A percentile compares a stretch with the other conserved stretches of the same genome.
phyloP scores from a whole-genome alignment of 1,139 yeast species.

The Debaryomycetaceae sp. region DNA sequence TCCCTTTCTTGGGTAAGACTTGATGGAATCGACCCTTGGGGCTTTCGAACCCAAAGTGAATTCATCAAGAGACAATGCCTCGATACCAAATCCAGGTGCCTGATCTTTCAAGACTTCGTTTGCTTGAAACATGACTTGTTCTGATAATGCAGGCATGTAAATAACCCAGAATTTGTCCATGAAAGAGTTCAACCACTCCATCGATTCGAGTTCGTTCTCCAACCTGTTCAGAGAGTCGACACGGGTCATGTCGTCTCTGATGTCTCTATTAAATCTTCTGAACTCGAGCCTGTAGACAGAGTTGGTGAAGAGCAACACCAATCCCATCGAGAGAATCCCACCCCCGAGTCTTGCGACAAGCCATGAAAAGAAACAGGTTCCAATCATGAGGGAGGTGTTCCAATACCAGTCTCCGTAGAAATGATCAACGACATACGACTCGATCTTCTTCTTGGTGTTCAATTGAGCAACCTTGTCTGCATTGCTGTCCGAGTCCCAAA shows the following conservation, averaged over 20 bases:
- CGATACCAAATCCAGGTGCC: conserved; percentile 82
- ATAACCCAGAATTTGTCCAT: conserved; percentile 80
- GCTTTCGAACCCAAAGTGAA: conserved; percentile 79
- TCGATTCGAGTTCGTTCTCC: conserved; percentile 63
- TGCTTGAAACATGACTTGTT: conserved; percentile 64
- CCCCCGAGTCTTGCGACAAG: conserved; percentile 51
- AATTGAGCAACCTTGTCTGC: conserved; percentile 26
- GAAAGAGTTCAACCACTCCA: conserved; percentile 77
- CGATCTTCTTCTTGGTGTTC: conserved; percentile 30
- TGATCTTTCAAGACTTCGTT: conserved; percentile 64
- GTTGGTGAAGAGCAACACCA: conserved; percentile 57
- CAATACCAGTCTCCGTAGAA: conserved; percentile 71
- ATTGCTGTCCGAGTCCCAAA: conserved; percentile 27
- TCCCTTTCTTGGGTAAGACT: conserved; percentile 67
- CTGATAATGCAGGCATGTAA: conserved; percentile 82
- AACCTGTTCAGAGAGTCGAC: conserved; percentile 55
- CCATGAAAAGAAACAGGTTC: conserved; percentile 75
- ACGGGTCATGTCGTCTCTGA: conserved; percentile 72
- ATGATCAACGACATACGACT: conserved; percentile 62
- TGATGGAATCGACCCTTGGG: conserved; percentile 67
- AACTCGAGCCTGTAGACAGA: conserved; percentile 69
- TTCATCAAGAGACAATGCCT: conserved; percentile 65
- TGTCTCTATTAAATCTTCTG: conserved; percentile 67
- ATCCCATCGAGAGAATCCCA: conserved; percentile 54
- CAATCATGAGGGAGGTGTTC: conserved; percentile 60